phyloP scores from a whole-genome alignment of 2,329 filamentous ascomycete genomes.

The Alternaria incomplexa region DNA sequence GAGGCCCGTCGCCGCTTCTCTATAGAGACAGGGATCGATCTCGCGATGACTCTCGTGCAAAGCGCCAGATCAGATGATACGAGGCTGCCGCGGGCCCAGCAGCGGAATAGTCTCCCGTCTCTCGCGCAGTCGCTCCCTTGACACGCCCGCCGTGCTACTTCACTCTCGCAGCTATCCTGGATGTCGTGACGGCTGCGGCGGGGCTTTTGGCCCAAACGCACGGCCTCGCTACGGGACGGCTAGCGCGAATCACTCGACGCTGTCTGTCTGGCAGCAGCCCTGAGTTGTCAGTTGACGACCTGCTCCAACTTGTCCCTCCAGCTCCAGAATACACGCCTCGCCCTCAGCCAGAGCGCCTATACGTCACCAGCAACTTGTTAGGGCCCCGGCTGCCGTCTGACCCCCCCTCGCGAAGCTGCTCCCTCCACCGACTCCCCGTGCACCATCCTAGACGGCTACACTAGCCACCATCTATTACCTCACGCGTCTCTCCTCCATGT shows the following conservation, averaged over 20 bases:
- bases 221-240: constrained; percentile 25
- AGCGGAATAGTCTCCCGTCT: background rate
- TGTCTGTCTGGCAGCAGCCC: constrained; percentile 26
- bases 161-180: background rate
- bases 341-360: constrained; percentile 15
- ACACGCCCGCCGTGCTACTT: background rate
- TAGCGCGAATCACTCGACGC: constrained; percentile 27
- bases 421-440: constrained; percentile 32
- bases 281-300: constrained; percentile 30
- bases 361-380: constrained; percentile 25
- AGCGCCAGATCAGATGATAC: constrained; percentile 2
- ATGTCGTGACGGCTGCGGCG: constrained; percentile 13
- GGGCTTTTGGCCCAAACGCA: constrained; percentile 17
- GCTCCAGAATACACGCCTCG: constrained; percentile 13
- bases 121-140: background rate
- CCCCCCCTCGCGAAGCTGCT: constrained; percentile 29
- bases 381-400: constrained; percentile 28
- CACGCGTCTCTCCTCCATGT: constrained; percentile 39
- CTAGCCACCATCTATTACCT: constrained; percentile 33
- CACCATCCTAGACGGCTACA: constrained; percentile 32
- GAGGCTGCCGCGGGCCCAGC: background rate
- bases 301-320: constrained; percentile 24
- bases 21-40: constrained; percentile 12
- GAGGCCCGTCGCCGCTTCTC: background rate
- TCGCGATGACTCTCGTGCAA: background rate